Conservation (phyloP, 1,139 yeast genomes). For the Zygosaccharomyces pseudobailii region DNA sequence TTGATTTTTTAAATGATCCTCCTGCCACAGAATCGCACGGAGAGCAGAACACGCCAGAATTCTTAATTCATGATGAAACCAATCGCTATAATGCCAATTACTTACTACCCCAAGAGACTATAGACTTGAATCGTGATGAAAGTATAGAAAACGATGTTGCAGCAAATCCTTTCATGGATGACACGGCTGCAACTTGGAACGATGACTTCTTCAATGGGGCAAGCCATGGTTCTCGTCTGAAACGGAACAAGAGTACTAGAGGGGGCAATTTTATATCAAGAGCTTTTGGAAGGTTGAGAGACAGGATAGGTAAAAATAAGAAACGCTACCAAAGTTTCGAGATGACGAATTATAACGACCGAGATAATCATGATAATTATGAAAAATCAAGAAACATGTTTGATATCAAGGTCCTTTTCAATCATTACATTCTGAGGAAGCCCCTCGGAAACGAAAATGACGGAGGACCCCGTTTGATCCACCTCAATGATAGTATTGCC, state of each 20-base stretch:
- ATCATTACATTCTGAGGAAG: constrained; percentile 41
- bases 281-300: constrained; percentile 19
- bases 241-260: constrained; percentile 11
- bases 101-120: constrained; percentile 30
- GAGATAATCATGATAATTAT: constrained; percentile 22
- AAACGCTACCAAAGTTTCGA: constrained; percentile 33
- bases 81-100: constrained; percentile 6
- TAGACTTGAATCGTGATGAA: constrained; percentile 30
- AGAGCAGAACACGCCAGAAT: constrained; percentile 1
- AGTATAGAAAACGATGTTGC: constrained; percentile 29
- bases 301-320: constrained; percentile 9
- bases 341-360: constrained; percentile 31
- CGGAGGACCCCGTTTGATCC: constrained; percentile 60
- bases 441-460: constrained; percentile 33
- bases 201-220: constrained; percentile 10
- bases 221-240: constrained; percentile 18
- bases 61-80: constrained; percentile 7
- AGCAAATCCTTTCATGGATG: constrained; percentile 34
- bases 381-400: constrained; percentile 39
- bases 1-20: constrained; percentile 17
- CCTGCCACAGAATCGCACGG: constrained; percentile 10
- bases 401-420: constrained; percentile 54
- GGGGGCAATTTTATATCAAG: constrained; percentile 23
- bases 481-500: constrained; percentile 55
- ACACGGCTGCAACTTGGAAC: constrained; percentile 22